Base-by-base conservation (phyloP, 495 filamentous ascomycete species). In the Talaromyces thailandensis region DNA sequence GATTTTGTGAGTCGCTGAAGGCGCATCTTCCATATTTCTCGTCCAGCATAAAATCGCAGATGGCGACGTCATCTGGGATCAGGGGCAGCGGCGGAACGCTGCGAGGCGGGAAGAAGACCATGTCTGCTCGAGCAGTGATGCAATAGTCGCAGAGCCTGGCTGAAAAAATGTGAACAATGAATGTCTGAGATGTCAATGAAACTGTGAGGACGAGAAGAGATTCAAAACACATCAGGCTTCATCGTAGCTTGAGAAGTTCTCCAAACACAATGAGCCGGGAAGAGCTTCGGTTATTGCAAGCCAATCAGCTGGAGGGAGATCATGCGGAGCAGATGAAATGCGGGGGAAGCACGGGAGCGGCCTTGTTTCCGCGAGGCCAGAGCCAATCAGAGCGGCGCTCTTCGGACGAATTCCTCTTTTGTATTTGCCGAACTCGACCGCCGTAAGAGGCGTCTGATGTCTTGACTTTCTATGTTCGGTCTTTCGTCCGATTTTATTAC, bases 31-130 rank as follows among this genome's bases (percentile, higher is more conserved):
- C 90, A 74, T 90, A 83, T 61, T 78, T 73, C 64, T 96, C 91
- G 64, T 84, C 82, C 51, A 86, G 81, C 80, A 94, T 89, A 71
- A 96, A 96, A 52, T 95, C 87, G 66, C 81, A 78, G 59, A 96
- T 79, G 0, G 91, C 81, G 64, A 96, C 80, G 28, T 85, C 84
- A 68, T 95, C 91, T 5, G 90, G 90, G 3, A 87, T 80, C 32
- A 86, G 82, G 0, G 85, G 84, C 55, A 96, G 79, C 67, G 84
- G 72, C 31, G 88, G 88, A 14, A 85, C 83, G 81, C 83, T 88
- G 67, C 82, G 73, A 24, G 90, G 86, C 57, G 90, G 81, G 62
- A 79, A 78, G 76, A 96, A 95, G 16, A 93, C 88, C 92, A 96
- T 96, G 64, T 11, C 29, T 35, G 6, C 12, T 16, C 16, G 8